Evolutionary conservation across 805 yeast species (phyloP).

Genomic region (Grigorovia yakushimaensis): DNA sequence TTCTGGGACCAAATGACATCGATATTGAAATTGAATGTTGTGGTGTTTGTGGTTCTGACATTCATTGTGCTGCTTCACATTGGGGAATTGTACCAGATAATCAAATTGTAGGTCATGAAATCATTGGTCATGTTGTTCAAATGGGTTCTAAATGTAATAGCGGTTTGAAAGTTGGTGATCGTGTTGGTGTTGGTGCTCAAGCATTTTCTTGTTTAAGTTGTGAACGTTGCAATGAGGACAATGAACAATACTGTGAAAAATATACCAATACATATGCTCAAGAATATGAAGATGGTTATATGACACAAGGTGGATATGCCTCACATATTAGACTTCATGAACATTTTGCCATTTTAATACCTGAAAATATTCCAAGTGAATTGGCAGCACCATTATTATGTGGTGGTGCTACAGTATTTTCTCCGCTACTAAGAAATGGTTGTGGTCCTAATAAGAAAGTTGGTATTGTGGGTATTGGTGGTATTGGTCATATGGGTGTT

Average conservation of each 20-base stretch:
- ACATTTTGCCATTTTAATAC: slow-evolving; percentile 54
- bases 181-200: slow-evolving; percentile 78
- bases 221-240: slow-evolving; percentile 42
- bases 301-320: slow-evolving; percentile 64
- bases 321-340: slow-evolving; percentile 56
- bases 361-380: slow-evolving; percentile 41
- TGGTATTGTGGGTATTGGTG: slow-evolving; percentile 49
- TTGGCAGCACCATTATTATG: slow-evolving; percentile 66
- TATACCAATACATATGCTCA: slow-evolving; percentile 39
- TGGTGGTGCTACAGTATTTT: slow-evolving; percentile 66
- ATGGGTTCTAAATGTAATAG: slow-evolving; percentile 46
- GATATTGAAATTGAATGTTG: slow-evolving; percentile 52
- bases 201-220: slow-evolving; percentile 55
- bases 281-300: slow-evolving; percentile 37
- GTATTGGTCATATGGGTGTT: slow-evolving; percentile 48
- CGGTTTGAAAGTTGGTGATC: slow-evolving; percentile 51
- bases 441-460: slow-evolving; percentile 41
- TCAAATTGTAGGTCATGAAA: slow-evolving; percentile 57
- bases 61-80: slow-evolving; percentile 16
- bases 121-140: slow-evolving; percentile 49
- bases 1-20: slow-evolving; percentile 36
- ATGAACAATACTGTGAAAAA: slow-evolving; percentile 49
- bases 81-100: slow-evolving; percentile 18
- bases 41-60: slow-evolving; percentile 60
- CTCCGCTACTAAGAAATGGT: slow-evolving; percentile 50